Evolutionary conservation across 176 grass and related monocot species (phyloP), one percentile per base, ranked within the genome.

Genomic region (Carex parvula): DNA sequence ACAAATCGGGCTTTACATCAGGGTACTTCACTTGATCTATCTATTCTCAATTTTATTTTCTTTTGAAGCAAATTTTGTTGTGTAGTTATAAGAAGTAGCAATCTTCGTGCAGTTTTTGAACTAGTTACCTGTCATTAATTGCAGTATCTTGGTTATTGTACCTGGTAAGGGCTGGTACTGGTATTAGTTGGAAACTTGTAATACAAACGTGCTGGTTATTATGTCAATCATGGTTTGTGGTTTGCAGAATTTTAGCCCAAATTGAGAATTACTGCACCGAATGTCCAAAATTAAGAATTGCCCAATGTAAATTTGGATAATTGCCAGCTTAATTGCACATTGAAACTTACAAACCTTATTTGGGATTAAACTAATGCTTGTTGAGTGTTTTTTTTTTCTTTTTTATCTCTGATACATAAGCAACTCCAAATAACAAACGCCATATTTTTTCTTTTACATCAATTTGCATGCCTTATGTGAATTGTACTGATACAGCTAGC

Each of bases 1-100:
- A 16, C 3, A 62, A 42, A 80, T 80, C 8, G 77, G 77, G 8
- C 75, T 79, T 35, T 17, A 79, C 30, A 79, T 79, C 41, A 59
- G 50, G 75, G 52, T 79, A 54, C 30, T 67, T 16, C 64, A 8
- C 46, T 50, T 50, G 46, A 50, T 50, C 2, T 50, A 50, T 11
- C 46, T 50, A 10, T 50, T 50, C 46, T 50, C 46, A 50, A 50
- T 50, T 50, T 50, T 50, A 50, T 50, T 60, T 59, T 15, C 56
- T n/a, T 59, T 59, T n/a, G 16, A 59, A 59, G 17, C 5, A 58
- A 58, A 9, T 60, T 60, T 60, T 60, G 5, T n/a, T 60, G 14
- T n/a, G 1, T 60, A 18, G 6, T 60, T 60, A 8, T 60, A 60
- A 5, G 17, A 18, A 3, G 57, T 60, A 60, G 17, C n/a, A 0